phyloP scores from a whole-genome alignment of 257 asterid species.

The Linaria vulgaris region DNA sequence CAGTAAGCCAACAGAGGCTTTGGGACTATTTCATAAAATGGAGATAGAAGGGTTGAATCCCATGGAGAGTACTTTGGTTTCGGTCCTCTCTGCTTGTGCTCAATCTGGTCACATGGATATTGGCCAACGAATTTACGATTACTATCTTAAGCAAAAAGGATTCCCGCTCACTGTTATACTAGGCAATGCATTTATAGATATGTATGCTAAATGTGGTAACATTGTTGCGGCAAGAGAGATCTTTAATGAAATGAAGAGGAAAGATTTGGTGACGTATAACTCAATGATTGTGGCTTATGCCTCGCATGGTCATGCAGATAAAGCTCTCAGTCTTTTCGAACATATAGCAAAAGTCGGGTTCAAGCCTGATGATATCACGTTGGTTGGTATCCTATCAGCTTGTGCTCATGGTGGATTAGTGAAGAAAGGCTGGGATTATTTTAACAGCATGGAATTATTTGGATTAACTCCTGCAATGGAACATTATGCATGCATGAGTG shows the following conservation, averaged over 20 bases:
- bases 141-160: constrained; percentile 44
- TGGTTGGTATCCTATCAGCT: constrained; percentile 71
- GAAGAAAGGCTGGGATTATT: constrained; percentile 51
- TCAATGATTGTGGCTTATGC: constrained; percentile 71
- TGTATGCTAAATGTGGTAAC: constrained; percentile 74
- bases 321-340: constrained; percentile 58
- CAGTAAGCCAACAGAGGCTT: constrained; percentile 59
- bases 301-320: constrained; percentile 56
- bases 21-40: constrained; percentile 58
- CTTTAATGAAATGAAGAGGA: constrained; percentile 48
- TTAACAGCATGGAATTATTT: constrained; percentile 41
- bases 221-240: constrained; percentile 51
- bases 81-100: constrained; percentile 79
- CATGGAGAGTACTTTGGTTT: constrained; percentile 60
- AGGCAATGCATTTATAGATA: constrained; percentile 62
- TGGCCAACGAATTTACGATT: constrained; percentile 43
- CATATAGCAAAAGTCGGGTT: constrained; percentile 36
- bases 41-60: constrained; percentile 51
- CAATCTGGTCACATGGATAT: constrained; percentile 58
- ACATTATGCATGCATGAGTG: constrained; percentile 72
- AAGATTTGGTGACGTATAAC: constrained; percentile 70
- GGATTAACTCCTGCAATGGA: constrained; percentile 43
- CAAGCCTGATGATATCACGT: constrained; percentile 66
- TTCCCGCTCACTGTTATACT: constrained; percentile 42
- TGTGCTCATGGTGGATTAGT: constrained; percentile 80